Conservation (phyloP, 169 alveolate genomes). For the Eimeria brunetti region DNA sequence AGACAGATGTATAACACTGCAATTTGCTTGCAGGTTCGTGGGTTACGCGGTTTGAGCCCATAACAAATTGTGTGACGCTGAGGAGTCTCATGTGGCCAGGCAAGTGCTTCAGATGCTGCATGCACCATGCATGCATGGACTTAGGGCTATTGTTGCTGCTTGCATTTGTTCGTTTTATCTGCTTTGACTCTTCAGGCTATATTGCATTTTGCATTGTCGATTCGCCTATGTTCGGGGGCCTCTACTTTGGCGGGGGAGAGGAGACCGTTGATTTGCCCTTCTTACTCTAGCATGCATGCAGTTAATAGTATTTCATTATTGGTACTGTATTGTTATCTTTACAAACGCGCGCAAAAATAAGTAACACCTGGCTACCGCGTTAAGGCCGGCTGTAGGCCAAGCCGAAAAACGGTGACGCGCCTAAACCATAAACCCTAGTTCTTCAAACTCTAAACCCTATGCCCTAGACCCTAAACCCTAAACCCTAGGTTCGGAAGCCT, state of each 20-base stretch:
- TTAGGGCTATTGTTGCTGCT: neutral
- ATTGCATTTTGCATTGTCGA: constrained; percentile 63
- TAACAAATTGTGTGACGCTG: constrained; percentile 50
- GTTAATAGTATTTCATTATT: neutral
- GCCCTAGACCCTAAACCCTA: too few relatives aligned
- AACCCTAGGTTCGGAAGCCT: neutral
- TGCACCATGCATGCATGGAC: neutral
- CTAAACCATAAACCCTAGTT: neutral
- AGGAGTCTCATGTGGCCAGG: constrained; percentile 79
- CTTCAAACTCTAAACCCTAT: too few relatives aligned
- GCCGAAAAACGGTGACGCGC: neutral
- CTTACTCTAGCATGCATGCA: constrained; percentile 22
- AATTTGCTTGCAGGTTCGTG: constrained; percentile 65
- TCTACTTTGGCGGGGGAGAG: constrained; percentile 75
- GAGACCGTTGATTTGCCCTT: constrained; percentile 65
- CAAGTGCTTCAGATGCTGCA: neutral
- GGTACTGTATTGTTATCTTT: too few relatives aligned
- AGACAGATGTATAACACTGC: too few relatives aligned
- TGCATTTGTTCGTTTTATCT: neutral
- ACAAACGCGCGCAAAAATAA: too few relatives aligned
- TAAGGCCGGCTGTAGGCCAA: neutral
- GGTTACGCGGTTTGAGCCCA: constrained; percentile 71
- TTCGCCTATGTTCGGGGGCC: constrained; percentile 48
- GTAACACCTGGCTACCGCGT: too few relatives aligned
- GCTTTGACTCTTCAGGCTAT: constrained; percentile 19